Percentiles rank a stretch among this genome's conserved stretches.
Evolutionary conservation across 2,329 filamentous ascomycete species (phyloP).

Genomic region (Apiospora saccharicola): DNA sequence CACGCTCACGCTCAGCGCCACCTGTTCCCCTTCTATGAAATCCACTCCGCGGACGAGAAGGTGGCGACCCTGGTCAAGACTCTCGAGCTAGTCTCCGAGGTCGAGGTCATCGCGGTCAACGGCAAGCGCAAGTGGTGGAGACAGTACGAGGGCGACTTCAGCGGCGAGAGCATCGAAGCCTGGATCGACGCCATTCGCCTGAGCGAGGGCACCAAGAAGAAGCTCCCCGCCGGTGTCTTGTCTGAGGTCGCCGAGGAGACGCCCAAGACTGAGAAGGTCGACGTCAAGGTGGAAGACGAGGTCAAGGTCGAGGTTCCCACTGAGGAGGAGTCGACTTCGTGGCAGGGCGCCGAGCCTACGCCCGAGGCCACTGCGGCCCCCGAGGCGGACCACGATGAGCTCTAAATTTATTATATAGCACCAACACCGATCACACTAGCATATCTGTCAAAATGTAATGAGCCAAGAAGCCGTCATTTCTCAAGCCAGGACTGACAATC

Average conservation of each 20-base stretch:
- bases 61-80: constrained; percentile 61
- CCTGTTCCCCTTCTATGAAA: constrained; percentile 83
- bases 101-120: constrained; percentile 84
- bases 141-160: constrained; percentile 70
- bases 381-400: constrained; percentile 55
- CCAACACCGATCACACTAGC: constrained; percentile 17
- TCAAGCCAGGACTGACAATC: neutral
- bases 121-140: constrained; percentile 88
- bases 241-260: constrained; percentile 50
- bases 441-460: constrained; percentile 30
- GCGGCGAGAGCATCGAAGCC: constrained; percentile 70
- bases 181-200: constrained; percentile 94
- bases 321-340: constrained; percentile 38
- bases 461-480: constrained; percentile 22
- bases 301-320: constrained; percentile 40
- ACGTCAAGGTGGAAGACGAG: constrained; percentile 46
- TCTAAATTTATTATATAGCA: constrained; percentile 42
- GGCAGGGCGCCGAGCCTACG: constrained; percentile 44
- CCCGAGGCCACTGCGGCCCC: constrained; percentile 45
- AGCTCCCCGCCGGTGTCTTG: constrained; percentile 70
- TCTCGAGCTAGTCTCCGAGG: constrained; percentile 67
- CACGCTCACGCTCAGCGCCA: constrained; percentile 70
- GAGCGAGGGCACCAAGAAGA: constrained; percentile 83
- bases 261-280: constrained; percentile 51
- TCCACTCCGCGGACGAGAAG: constrained; percentile 69